phyloP scores from a whole-genome alignment of 768 basidiomycete species.

The Podaxis mareebaensis region DNA sequence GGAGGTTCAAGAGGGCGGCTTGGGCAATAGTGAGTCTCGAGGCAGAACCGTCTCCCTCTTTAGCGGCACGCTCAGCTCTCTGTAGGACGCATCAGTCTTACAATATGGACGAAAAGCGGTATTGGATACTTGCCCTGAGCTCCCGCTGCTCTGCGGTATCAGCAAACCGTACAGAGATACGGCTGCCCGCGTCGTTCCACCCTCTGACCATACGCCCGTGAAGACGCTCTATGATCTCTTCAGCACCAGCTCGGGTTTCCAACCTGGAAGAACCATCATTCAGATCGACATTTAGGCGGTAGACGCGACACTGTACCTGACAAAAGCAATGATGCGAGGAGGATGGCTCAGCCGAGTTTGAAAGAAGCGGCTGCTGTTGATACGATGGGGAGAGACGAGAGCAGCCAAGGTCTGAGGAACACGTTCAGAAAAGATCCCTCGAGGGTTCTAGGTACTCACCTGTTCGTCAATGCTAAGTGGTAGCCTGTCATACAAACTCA shows the following conservation, averaged over 20 bases:
- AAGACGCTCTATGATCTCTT: slow-evolving; percentile 74
- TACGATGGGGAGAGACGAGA: slow-evolving; percentile 68
- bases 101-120: not conserved
- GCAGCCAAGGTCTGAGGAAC: slow-evolving; percentile 55
- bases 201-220: slow-evolving; percentile 82
- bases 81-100: slow-evolving; percentile 26
- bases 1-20: slow-evolving; percentile 73
- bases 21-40: slow-evolving; percentile 75
- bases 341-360: slow-evolving; percentile 76
- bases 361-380: slow-evolving; percentile 78
- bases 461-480: slow-evolving; percentile 71
- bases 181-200: slow-evolving; percentile 72
- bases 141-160: slow-evolving; percentile 79
- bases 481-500: slow-evolving; percentile 39
- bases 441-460: slow-evolving; percentile 32
- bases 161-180: slow-evolving; percentile 80
- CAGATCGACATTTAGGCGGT: slow-evolving; percentile 7
- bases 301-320: slow-evolving; percentile 46
- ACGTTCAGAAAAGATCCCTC: not conserved
- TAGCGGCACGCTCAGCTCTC: slow-evolving; percentile 61
- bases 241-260: slow-evolving; percentile 69
- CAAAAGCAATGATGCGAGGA: slow-evolving; percentile 80
- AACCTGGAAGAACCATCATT: slow-evolving; percentile 43
- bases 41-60: slow-evolving; percentile 65
- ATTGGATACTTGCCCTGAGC: slow-evolving; percentile 53